These are phyloP conservation scores for Fragaria vesca DNA, from an alignment of 306 rosid species.

Conservation along the genomic window DNA sequence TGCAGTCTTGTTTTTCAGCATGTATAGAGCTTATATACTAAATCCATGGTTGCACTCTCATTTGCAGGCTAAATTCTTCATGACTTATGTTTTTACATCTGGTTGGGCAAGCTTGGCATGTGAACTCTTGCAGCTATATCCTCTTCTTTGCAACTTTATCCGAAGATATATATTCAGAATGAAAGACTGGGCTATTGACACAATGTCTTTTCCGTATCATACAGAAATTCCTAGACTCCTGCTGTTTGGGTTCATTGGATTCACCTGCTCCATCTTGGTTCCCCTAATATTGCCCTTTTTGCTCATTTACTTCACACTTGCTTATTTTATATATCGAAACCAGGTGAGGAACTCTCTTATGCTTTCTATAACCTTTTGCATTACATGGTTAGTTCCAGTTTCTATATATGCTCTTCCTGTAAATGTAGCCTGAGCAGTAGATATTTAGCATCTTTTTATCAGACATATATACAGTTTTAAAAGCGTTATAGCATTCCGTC, in stretches of 20 bases:
- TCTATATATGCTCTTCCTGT: neutral
- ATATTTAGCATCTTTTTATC: neutral
- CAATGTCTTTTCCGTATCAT: conserved; percentile 75
- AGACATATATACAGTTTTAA: neutral
- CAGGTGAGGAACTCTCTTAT: conserved; percentile 54
- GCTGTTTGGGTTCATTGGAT: conserved; percentile 83
- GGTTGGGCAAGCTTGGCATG: conserved; percentile 93
- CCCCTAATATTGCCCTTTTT: conserved; percentile 88
- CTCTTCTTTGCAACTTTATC: conserved; percentile 58
- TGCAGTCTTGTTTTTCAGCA: neutral
- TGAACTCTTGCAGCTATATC: conserved; percentile 73
- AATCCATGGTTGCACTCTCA: neutral
- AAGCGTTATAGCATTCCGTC: neutral
- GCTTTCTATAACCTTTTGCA: neutral
- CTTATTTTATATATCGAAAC: conserved; percentile 81
- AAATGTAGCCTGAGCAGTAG: neutral
- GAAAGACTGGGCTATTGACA: conserved; percentile 35
- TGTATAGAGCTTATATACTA: neutral
- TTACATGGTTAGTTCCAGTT: neutral
- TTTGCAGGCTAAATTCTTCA: conserved; percentile 75
- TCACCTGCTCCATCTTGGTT: conserved; percentile 76
- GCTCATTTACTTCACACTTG: conserved; percentile 73
- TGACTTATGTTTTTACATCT: conserved; percentile 88
- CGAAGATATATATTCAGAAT: conserved; percentile 47
- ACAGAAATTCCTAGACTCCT: conserved; percentile 87